Conservation (phyloP, 1,139 yeast species). For the Saccharomyces hybrid region DNA sequence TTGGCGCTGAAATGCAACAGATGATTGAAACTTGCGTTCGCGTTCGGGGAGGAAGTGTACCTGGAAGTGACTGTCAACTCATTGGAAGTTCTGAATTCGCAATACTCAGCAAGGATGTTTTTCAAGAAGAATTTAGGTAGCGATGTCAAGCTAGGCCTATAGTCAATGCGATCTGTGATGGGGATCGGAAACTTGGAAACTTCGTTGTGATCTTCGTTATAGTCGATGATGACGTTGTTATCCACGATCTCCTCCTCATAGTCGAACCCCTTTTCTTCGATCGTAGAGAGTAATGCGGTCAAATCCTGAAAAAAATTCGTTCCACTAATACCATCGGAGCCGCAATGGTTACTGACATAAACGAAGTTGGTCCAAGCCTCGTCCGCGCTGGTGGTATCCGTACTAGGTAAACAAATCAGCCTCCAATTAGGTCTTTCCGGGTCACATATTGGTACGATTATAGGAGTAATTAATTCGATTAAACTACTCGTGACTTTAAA, state of each 20-base stretch:
- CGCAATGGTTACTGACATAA: conserved; percentile 22
- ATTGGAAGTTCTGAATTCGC: conserved; percentile 3
- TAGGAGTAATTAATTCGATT: conserved; percentile 12
- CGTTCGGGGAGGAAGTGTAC: conserved; percentile 7
- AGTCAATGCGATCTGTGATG: conserved; percentile 20
- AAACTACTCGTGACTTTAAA: conserved; percentile 11
- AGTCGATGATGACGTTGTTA: conserved; percentile 9
- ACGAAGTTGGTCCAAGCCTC: conserved; percentile 9
- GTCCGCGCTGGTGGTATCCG: neutral
- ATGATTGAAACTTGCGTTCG: conserved; percentile 4
- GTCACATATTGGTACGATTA: conserved; percentile 16
- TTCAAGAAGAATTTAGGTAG: conserved; percentile 13
- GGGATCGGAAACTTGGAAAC: conserved; percentile 16
- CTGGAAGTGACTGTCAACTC: conserved; percentile 13
- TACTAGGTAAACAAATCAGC: conserved; percentile 14
- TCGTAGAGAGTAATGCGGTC: conserved; percentile 6
- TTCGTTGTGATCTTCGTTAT: conserved; percentile 10
- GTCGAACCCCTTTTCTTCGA: neutral
- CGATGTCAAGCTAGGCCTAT: conserved; percentile 10
- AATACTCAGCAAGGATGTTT: conserved; percentile 5
- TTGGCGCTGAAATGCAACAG: conserved; percentile 10
- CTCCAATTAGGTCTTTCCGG: conserved; percentile 24
- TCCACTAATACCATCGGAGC: conserved; percentile 22
- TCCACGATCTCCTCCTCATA: conserved; percentile 1
- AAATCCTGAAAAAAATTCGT: conserved; percentile 21